Evolutionary conservation across 1,139 yeast genomes (phyloP), one percentile per base, ranked within the genome.

Genomic region (Geotrichum macrosporum): DNA sequence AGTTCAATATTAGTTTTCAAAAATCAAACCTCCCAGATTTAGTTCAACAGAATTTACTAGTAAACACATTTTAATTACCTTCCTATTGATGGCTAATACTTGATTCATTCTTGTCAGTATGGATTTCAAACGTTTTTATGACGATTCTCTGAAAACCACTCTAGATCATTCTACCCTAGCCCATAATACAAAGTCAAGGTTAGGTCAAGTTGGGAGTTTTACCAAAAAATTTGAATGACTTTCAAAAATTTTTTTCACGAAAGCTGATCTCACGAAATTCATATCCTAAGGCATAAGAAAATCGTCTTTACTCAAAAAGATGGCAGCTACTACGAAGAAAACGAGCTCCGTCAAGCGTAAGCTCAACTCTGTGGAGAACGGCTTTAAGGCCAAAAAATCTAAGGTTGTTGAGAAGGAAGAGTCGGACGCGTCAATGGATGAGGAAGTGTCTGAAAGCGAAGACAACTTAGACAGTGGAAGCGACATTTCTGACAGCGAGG

Each of bases 391-490:
- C 31, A 52, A 51, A 31, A 52, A 51, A 48, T 33, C 44, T 10
- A 49, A 50, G 40, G 31, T 37, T 34, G 50, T 21, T 12, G 42
- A 44, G 21, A 49, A 50, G 27, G 55, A 50, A 33, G 41, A 30
- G 18, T 35, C 50, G 12, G 48, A 41, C 27, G 50, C 41, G 15
- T 22, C 26, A 50, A 50, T 19, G 54, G 70, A 63, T 18, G 53
- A 56, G 24, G 64, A 60, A 33, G 43, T 52, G 21, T 54, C 60
- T 22, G 67, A 62, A 47, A 68, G 63, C 18, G 63, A 59, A 27
- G 61, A 60, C 38, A 50, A 44, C 8, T 65, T 58, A 20, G 63
- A 60, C 10, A 50, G 47, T 3, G 58, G 53, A 16, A 57, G 56
- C 9, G 67, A 58, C 2, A 62, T 53, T 24, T 24, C 27, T 10